A percentile compares a stretch with the other conserved stretches of the same genome.
phyloP scores from a whole-genome alignment of 179 eudicot genomes.

The Spinacia oleracea region DNA sequence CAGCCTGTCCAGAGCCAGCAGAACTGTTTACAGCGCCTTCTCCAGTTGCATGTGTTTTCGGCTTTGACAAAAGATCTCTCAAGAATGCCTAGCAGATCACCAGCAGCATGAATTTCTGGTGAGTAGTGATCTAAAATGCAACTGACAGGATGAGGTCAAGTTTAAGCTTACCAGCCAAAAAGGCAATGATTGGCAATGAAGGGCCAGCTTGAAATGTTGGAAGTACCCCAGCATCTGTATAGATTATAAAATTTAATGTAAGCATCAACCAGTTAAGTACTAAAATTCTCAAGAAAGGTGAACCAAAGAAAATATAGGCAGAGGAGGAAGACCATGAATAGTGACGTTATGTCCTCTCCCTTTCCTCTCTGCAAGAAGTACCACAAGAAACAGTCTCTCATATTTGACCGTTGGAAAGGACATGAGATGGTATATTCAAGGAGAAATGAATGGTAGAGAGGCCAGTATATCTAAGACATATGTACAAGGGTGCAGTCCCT shows the following conservation, averaged over 20 bases:
- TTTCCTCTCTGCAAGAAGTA: too few relatives aligned
- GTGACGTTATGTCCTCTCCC: too few relatives aligned
- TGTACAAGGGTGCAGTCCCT: too few relatives aligned
- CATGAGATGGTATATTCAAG: too few relatives aligned
- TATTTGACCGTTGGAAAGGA: too few relatives aligned
- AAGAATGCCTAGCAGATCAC: constrained; percentile 57
- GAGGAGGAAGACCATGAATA: too few relatives aligned
- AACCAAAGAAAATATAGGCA: too few relatives aligned
- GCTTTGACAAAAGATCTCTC: constrained; percentile 74
- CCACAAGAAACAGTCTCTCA: too few relatives aligned
- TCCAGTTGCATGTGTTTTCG: constrained; percentile 55
- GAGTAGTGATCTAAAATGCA: background rate
- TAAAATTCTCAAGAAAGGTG: too few relatives aligned
- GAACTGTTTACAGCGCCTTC: constrained; percentile 44
- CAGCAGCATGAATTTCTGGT: constrained; percentile 17
- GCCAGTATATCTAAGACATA: too few relatives aligned
- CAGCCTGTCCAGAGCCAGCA: constrained; percentile 51
- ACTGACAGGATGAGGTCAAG: constrained; percentile 5
- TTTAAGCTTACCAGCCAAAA: constrained; percentile 87
- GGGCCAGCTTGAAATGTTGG: constrained; percentile 72
- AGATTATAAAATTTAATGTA: background rate
- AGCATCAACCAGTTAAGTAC: constrained; percentile 4
- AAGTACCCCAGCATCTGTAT: constrained; percentile 91
- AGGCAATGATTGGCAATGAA: constrained; percentile 73
- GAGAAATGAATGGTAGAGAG: too few relatives aligned